phyloP scores from a whole-genome alignment of 202 grass and related monocot genomes.

The Digitaria exilis region DNA sequence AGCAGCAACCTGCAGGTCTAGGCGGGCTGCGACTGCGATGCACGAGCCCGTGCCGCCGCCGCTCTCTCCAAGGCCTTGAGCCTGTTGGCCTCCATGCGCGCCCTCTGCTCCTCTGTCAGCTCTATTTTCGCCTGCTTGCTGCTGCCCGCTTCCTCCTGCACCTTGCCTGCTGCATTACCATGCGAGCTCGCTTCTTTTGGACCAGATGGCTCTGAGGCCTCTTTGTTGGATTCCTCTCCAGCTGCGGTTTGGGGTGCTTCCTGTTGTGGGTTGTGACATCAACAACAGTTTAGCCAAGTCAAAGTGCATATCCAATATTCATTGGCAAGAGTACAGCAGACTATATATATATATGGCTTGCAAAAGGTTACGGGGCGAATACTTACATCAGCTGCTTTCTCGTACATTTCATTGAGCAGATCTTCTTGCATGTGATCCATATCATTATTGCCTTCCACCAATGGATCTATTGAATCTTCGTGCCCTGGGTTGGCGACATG shows the following conservation, averaged over 20 bases:
- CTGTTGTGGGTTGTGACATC: constrained; percentile 21
- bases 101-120: constrained; percentile 69
- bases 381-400: constrained; percentile 57
- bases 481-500: constrained; percentile 17
- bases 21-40: constrained; percentile 55
- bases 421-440: constrained; percentile 64
- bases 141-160: constrained; percentile 22
- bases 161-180: constrained; percentile 15
- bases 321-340: not conserved
- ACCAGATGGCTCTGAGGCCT: constrained; percentile 29
- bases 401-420: constrained; percentile 71
- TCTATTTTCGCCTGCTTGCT: constrained; percentile 34
- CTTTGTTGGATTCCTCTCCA: not conserved
- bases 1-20: not conserved
- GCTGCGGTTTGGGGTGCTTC: constrained; percentile 1
- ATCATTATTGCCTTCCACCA: constrained; percentile 34
- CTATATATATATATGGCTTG: not conserved
- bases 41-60: constrained; percentile 48
- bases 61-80: constrained; percentile 76
- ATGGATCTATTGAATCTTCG: constrained; percentile 38
- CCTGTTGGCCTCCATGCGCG: constrained; percentile 73
- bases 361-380: not conserved
- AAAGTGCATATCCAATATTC: not conserved
- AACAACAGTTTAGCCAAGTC: constrained; percentile 3
- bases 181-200: not conserved